Evolutionary conservation across 352 stramenopile species (phyloP).

Genomic region (Globisporangium mamillatum): DNA sequence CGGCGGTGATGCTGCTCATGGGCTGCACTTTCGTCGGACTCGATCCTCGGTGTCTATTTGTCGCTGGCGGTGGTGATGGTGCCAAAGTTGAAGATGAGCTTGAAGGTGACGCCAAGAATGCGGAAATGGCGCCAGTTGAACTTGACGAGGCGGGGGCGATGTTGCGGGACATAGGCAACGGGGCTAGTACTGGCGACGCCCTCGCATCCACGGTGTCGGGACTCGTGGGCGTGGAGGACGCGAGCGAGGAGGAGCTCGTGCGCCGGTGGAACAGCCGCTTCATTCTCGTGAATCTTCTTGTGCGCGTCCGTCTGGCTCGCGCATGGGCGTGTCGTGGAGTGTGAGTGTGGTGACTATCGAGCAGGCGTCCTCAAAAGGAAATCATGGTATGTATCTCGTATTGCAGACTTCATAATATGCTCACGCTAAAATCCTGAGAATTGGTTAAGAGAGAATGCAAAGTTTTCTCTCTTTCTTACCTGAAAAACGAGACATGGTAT

Average conservation of each 20-base stretch:
- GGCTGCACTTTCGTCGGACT: conserved; percentile 15
- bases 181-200: neutral
- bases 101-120: neutral
- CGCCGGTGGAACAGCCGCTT: conserved; percentile 59
- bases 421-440: neutral
- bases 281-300: conserved; percentile 20
- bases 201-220: neutral
- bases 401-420: neutral
- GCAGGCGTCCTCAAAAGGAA: neutral
- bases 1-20: neutral
- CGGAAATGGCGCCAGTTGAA: conserved; percentile 13
- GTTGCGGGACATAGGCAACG: neutral
- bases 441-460: neutral
- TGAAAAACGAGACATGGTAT: no score
- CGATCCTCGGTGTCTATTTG: neutral
- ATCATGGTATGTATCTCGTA: neutral
- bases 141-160: neutral
- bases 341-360: neutral
- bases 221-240: conserved; percentile 11
- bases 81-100: neutral
- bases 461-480: no score
- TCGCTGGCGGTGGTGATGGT: neutral
- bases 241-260: conserved; percentile 17
- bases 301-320: neutral
- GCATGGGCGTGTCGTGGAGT: neutral